Evolutionary conservation across 805 yeast species (phyloP).

Genomic region (Candida ulmi): DNA sequence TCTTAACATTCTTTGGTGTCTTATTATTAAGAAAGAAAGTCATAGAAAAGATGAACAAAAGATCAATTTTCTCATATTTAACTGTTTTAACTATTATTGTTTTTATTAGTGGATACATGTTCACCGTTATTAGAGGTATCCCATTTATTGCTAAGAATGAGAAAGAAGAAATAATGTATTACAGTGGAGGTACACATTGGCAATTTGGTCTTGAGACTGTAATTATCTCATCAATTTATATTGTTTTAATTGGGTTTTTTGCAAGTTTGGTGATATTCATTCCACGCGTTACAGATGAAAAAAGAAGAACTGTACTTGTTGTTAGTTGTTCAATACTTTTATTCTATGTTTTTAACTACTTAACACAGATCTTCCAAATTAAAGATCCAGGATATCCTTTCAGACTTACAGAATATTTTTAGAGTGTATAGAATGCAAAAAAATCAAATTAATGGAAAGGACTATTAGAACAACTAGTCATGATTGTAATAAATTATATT

Average conservation of each 20-base stretch:
- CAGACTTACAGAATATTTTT: conserved; percentile 17
- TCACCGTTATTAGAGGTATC: conserved; percentile 51
- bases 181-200: conserved; percentile 60
- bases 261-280: conserved; percentile 35
- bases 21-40: conserved; percentile 44
- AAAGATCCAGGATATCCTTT: conserved; percentile 17
- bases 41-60: conserved; percentile 24
- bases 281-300: conserved; percentile 19
- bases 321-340: conserved; percentile 10
- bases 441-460: neutral
- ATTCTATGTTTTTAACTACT: conserved; percentile 15
- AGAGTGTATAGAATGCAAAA: neutral
- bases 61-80: conserved; percentile 23
- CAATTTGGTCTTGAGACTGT: conserved; percentile 69
- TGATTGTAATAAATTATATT: no score
- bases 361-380: conserved; percentile 15
- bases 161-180: conserved; percentile 44
- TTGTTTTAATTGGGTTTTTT: conserved; percentile 37
- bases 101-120: conserved; percentile 59
- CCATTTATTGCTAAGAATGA: conserved; percentile 57
- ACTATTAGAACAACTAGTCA: no score
- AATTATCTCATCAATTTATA: conserved; percentile 46
- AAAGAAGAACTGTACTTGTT: conserved; percentile 4
- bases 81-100: conserved; percentile 36
- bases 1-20: conserved; percentile 38